These are phyloP conservation scores for Tricholomella constricta DNA, from an alignment of 768 basidiomycete species.

Conservation along the genomic window DNA sequence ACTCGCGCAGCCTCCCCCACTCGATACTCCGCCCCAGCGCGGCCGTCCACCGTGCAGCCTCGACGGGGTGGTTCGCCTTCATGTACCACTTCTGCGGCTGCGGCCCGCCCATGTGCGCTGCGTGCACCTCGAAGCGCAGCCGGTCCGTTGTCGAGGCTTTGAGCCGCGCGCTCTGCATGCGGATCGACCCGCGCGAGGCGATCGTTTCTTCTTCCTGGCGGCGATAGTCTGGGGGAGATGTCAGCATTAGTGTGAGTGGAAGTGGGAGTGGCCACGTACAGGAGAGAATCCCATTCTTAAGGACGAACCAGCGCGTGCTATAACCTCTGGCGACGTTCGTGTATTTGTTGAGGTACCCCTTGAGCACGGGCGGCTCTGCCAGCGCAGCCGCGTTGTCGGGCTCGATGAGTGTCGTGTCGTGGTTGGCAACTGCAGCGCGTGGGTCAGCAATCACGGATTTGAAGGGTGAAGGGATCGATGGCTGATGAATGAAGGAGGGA, in stretches of 20 bases:
- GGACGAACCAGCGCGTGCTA: slow-evolving; percentile 89
- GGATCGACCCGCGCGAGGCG: slow-evolving; percentile 84
- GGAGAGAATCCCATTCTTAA: slow-evolving; percentile 82
- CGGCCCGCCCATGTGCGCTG: slow-evolving; percentile 53
- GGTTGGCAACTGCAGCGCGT: slow-evolving; percentile 75
- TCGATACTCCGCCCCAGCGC: slow-evolving; percentile 76
- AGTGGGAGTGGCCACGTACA: slow-evolving; percentile 55
- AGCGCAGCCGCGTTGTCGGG: slow-evolving; percentile 20
- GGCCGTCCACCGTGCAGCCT: slow-evolving; percentile 85
- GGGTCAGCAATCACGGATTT: too few species aligned
- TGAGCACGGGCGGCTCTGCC: slow-evolving; percentile 60
- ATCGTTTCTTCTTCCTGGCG: slow-evolving; percentile 89
- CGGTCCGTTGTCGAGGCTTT: slow-evolving; percentile 57
- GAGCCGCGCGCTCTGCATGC: slow-evolving; percentile 77
- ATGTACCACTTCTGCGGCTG: slow-evolving; percentile 77
- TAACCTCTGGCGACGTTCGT: slow-evolving; percentile 92
- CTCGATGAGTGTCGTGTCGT: slow-evolving; percentile 70
- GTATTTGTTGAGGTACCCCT: slow-evolving; percentile 89
- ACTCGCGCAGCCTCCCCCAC: slow-evolving; percentile 60
- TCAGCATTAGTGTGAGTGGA: background rate
- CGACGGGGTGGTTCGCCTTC: slow-evolving; percentile 85
- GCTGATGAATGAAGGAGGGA: too few species aligned
- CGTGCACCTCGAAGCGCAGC: slow-evolving; percentile 82
- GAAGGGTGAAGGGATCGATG: too few species aligned
- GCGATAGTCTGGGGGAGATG: slow-evolving; percentile 64